A percentile compares a stretch with the other conserved stretches of the same genome.
phyloP scores from a whole-genome alignment of 1,284 basidiomycete species.

The Peniophora sp. region DNA sequence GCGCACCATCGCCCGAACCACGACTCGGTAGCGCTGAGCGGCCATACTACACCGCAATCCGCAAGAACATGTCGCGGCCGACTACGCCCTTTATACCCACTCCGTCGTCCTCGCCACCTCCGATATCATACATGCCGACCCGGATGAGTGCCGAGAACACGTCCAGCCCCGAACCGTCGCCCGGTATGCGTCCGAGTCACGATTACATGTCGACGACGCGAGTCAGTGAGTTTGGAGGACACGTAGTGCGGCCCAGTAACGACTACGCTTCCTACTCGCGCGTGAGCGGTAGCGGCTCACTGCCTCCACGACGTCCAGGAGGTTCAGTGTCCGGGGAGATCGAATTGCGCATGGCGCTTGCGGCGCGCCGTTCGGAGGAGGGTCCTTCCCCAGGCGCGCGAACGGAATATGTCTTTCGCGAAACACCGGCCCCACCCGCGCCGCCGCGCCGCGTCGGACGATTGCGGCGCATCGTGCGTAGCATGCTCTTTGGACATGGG shows the following conservation, averaged over 20 bases:
- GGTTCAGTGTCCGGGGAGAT: slow-evolving; percentile 54
- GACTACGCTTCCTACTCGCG: not conserved
- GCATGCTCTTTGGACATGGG: not conserved
- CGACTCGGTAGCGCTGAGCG: slow-evolving; percentile 45
- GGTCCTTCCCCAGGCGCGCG: slow-evolving; percentile 13
- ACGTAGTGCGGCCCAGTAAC: not conserved
- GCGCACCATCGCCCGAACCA: slow-evolving; percentile 20
- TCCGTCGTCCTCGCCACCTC: slow-evolving; percentile 17
- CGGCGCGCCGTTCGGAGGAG: slow-evolving; percentile 28
- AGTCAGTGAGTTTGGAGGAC: too few relatives aligned
- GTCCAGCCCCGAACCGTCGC: not conserved
- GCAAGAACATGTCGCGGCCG: slow-evolving; percentile 44
- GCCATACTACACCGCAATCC: slow-evolving; percentile 58
- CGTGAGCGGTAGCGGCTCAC: slow-evolving; percentile 8
- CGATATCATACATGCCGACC: slow-evolving; percentile 15
- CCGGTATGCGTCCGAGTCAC: not conserved
- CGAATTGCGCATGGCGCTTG: slow-evolving; percentile 49
- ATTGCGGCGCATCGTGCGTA: not conserved
- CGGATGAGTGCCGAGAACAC: slow-evolving; percentile 12
- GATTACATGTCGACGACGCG: not conserved
- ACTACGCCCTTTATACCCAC: slow-evolving; percentile 21
- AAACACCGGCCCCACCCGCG: slow-evolving; percentile 10
- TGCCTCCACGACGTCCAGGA: slow-evolving; percentile 17
- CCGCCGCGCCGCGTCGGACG: not conserved
- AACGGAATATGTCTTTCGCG: slow-evolving; percentile 21